Percentiles rank a stretch among this genome's conserved stretches.
phyloP scores from a whole-genome alignment of 169 alveolate species.

The Toxoplasma gondii region DNA sequence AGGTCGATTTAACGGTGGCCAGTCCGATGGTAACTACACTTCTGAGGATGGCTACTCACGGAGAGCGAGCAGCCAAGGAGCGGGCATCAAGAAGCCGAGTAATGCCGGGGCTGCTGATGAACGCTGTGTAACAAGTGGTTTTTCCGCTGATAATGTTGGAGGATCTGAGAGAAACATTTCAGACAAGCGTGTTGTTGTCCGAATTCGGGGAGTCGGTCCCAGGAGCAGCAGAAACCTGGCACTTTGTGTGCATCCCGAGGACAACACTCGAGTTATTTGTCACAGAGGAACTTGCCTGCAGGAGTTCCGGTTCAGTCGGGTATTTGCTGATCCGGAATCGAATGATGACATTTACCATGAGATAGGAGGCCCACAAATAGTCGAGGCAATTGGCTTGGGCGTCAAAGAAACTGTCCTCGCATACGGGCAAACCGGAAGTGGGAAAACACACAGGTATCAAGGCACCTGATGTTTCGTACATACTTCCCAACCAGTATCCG shows the following conservation, averaged over 20 bases:
- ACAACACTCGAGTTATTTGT: not conserved
- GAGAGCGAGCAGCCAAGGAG: not conserved
- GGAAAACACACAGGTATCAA: constrained; percentile 48
- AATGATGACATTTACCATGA: constrained; percentile 37
- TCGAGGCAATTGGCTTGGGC: constrained; percentile 10
- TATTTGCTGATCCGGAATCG: constrained; percentile 23
- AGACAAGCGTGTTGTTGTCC: not conserved
- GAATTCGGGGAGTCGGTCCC: not conserved
- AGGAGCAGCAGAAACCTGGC: not conserved
- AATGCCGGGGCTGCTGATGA: not conserved
- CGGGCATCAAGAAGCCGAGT: not conserved
- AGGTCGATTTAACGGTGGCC: not conserved
- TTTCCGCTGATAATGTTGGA: not conserved
- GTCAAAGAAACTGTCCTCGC: constrained; percentile 54
- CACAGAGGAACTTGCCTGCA: constrained; percentile 25
- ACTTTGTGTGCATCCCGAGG: constrained; percentile 20
- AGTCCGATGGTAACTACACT: not conserved
- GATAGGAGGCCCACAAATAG: constrained; percentile 37
- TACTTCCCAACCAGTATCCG: too few relatives aligned
- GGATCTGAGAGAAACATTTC: not conserved
- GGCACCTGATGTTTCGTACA: too few relatives aligned
- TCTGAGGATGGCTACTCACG: not conserved
- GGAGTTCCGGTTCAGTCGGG: constrained; percentile 34
- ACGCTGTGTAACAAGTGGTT: not conserved
- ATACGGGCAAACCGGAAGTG: constrained; percentile 57